Evolutionary conservation across 176 grass and related monocot genomes (phyloP), one percentile per base, ranked within the genome.

Genomic region (Cenchrus americanus): DNA sequence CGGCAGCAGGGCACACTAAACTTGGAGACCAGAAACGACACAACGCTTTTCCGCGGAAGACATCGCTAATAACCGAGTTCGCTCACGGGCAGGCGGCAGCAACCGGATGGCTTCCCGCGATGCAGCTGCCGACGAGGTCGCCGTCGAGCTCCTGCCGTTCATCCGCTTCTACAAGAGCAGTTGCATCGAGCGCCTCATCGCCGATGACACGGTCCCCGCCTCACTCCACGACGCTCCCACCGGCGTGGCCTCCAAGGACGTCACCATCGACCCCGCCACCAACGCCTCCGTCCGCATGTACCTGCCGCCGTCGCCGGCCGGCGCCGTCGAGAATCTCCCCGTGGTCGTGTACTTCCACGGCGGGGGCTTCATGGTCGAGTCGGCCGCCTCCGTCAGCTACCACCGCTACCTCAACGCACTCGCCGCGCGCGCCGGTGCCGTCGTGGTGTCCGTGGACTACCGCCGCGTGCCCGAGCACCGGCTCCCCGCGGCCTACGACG

Each of bases 261-360:
- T 94, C 89, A 77, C 62, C 30, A 46, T 92, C n/a, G 88, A 92
- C 40, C 61, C 68, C 2, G 43, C 41, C 14, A 89, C 87, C 66
- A 68, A 62, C 73, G 65, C 92, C 65, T 83, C 84, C 66, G 77
- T 83, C 34, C 92, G 89, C 4, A 81, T 92, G 41, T 94, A 89
- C 87, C 78, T 89, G 11, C 92, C 92, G 0, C 5, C 53, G 0
- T 15, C 63, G n/a, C 15, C 22, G 0, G 0, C 15, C 18, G 26
- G 27, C 0, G 57, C 66, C 14, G 34, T 2, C 2, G 34, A 37
- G 34, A 94, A 82, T 66, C 87, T 94, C 8, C 89, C 92, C 6
- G 54, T 91, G 55, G 53, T 94, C 11, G 85, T 94, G 19, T 94
- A 94, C 84, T 73, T 91, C 86, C 92, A 94, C 64, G 92, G 89